Evolutionary conservation across 352 stramenopile species (phyloP).

Genomic region (Ophiocytium majus): DNA sequence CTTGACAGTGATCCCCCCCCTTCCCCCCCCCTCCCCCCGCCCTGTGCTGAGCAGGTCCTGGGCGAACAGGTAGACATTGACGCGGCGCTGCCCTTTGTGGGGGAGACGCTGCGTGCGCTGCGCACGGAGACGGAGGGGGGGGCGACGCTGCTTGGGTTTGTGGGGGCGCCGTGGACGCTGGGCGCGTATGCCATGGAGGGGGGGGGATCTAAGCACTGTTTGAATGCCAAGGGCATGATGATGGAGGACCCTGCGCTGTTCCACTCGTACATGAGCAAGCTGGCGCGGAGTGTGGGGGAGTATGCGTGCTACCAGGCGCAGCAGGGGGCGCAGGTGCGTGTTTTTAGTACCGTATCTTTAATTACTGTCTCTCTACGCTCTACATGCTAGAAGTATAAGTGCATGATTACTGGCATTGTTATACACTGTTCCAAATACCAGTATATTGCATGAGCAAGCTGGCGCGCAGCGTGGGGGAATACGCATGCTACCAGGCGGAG

Average conservation of each 20-base stretch:
- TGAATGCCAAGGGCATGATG: constrained; percentile 72
- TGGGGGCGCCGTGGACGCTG: constrained; percentile 76
- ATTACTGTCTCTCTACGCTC: too few relatives aligned
- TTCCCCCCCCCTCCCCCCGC: not conserved
- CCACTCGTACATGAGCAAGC: constrained; percentile 67
- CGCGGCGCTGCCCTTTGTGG: constrained; percentile 71
- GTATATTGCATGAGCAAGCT: constrained; percentile 42
- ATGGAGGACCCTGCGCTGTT: constrained; percentile 64
- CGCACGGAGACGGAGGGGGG: constrained; percentile 57
- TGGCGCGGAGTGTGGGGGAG: constrained; percentile 62
- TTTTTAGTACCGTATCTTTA: constrained; percentile 55
- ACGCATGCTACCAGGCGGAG: constrained; percentile 68
- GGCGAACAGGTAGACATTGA: constrained; percentile 56
- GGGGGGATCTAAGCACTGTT: constrained; percentile 60
- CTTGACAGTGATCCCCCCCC: too few relatives aligned
- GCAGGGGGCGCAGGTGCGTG: not conserved
- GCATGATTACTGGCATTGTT: too few relatives aligned
- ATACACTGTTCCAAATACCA: too few relatives aligned
- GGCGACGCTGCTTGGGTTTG: constrained; percentile 75
- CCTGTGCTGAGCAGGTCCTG: constrained; percentile 16
- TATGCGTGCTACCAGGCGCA: constrained; percentile 71
- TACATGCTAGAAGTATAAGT: too few relatives aligned
- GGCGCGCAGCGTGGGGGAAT: constrained; percentile 65
- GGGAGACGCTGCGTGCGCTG: constrained; percentile 63
- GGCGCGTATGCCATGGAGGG: constrained; percentile 75